Conservation (phyloP, 73 alveolate genomes). For the Paramecium octaurelia region DNA sequence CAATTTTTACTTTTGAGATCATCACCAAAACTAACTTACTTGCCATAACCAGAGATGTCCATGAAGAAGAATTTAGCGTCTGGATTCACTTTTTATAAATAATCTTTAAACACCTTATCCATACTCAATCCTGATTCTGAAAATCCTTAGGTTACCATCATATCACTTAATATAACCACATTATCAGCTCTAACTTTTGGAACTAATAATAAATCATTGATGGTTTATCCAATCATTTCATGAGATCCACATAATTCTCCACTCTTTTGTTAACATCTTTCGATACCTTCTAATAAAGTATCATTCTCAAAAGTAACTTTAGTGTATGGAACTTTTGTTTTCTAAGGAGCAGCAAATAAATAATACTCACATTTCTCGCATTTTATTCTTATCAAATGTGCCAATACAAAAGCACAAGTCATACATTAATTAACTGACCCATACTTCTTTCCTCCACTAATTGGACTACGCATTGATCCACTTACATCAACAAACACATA, state of each 20-base stretch:
- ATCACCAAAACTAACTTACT: conserved; percentile 15
- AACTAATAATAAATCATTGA: not conserved
- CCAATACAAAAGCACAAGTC: not conserved
- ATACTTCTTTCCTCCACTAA: conserved; percentile 59
- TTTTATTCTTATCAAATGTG: not conserved
- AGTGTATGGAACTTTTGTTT: not conserved
- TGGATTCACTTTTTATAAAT: conserved; percentile 5
- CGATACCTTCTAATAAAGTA: not conserved
- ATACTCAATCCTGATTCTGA: not conserved
- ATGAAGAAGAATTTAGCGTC: not conserved
- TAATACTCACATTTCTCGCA: not conserved
- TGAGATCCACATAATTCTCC: not conserved
- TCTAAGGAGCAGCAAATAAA: not conserved
- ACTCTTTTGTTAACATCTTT: not conserved
- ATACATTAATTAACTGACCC: not conserved
- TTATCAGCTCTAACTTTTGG: conserved; percentile 47
- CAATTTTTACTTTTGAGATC: conserved; percentile 7
- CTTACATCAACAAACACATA: not conserved
- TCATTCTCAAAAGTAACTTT: not conserved
- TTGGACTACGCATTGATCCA: conserved; percentile 38
- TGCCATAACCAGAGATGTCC: conserved; percentile 50
- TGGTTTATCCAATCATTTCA: conserved; percentile 26
- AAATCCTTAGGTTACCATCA: not conserved
- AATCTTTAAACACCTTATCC: not conserved
- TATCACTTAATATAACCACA: conserved; percentile 34